Evolutionary conservation across 1,284 basidiomycete species (phyloP).

Genomic region (Trichosporon sp.): DNA sequence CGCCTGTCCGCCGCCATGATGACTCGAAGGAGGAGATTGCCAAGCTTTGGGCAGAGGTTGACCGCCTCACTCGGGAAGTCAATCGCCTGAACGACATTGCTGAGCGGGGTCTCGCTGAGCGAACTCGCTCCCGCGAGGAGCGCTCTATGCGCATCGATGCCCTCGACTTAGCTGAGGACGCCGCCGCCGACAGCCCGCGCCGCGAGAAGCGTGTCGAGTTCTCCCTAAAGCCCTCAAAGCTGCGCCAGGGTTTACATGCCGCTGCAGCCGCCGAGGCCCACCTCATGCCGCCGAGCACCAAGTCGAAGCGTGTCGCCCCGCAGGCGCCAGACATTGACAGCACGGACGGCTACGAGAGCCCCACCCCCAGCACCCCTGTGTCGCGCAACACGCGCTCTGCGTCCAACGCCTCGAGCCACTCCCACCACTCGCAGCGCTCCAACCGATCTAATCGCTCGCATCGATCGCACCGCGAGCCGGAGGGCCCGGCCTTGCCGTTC

Average conservation of each 20-base stretch:
- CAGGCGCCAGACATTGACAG: constrained; percentile 3
- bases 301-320: constrained; percentile 5
- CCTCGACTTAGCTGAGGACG: constrained; percentile 25
- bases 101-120: constrained; percentile 70
- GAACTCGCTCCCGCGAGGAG: constrained; percentile 47
- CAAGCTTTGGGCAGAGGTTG: constrained; percentile 51
- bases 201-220: constrained; percentile 15
- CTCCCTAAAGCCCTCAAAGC: constrained; percentile 23
- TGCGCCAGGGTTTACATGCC: constrained; percentile 38
- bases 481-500: constrained; percentile 58
- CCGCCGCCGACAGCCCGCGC: constrained; percentile 26
- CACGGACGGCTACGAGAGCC: constrained; percentile 1
- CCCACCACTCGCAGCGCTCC: background rate
- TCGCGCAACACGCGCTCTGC: background rate
- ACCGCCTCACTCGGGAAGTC: constrained; percentile 67
- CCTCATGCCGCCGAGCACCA: constrained; percentile 24
- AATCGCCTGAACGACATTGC: constrained; percentile 73
- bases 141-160: constrained; percentile 18
- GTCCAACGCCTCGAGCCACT: background rate
- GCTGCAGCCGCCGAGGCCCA: constrained; percentile 21
- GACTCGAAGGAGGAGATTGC: constrained; percentile 52
- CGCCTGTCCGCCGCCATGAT: constrained; percentile 7
- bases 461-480: constrained; percentile 7
- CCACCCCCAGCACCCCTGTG: background rate
- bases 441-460: constrained; percentile 5